Evolutionary conservation across 148 eudicot genomes (phyloP).

Genomic region (Linanthus parryae): DNA sequence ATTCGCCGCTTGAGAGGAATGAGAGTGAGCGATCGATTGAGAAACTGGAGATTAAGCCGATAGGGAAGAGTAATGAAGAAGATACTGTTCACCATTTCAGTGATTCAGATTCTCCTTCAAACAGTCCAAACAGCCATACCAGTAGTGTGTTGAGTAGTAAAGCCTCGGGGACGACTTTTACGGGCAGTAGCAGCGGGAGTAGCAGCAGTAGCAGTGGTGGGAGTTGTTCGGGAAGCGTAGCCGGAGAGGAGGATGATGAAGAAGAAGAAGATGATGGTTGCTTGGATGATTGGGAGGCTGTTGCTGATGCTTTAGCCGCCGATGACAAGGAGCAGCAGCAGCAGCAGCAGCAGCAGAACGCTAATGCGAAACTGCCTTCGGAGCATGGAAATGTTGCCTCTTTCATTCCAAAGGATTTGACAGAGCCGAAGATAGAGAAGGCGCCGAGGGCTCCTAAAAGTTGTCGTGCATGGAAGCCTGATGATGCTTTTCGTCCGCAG

Average conservation of each 20-base stretch:
- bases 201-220: conserved; percentile 47
- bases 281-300: conserved; percentile 93
- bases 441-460: conserved; percentile 19
- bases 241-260: conserved; percentile 76
- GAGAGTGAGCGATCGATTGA: conserved; percentile 20
- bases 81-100: conserved; percentile 36
- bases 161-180: conserved; percentile 33
- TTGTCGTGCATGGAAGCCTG: conserved; percentile 68
- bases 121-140: conserved; percentile 58
- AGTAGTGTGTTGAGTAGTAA: conserved; percentile 44
- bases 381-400: background rate
- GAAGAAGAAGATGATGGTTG: conserved; percentile 66
- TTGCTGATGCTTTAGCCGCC: conserved; percentile 79
- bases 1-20: conserved; percentile 12
- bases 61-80: conserved; percentile 28
- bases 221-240: conserved; percentile 47
- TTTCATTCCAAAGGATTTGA: conserved; percentile 16
- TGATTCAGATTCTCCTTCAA: conserved; percentile 53
- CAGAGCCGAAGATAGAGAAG: conserved; percentile 26
- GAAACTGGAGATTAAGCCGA: conserved; percentile 34
- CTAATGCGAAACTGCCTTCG: conserved; percentile 14
- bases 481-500: conserved; percentile 84
- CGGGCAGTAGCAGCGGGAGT: conserved; percentile 51
- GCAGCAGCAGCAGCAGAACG: conserved; percentile 29
- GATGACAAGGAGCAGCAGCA: conserved; percentile 33